Conservation (phyloP, 495 filamentous ascomycete species). For the Cairneyella variabilis region DNA sequence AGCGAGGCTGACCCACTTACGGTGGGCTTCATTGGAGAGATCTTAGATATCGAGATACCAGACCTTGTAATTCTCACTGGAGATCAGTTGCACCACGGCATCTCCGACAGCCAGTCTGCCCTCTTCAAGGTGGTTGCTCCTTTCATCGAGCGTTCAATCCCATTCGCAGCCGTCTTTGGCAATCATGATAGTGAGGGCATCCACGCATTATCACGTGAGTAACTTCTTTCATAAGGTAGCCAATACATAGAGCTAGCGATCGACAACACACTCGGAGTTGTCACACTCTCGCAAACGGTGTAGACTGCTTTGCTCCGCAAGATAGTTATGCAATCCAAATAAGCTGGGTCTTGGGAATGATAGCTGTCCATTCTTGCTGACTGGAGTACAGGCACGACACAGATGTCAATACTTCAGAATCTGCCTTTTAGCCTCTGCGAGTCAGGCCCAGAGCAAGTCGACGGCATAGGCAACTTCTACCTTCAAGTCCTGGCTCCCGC, state of each 20-base stretch:
- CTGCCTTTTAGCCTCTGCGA: constrained; percentile 34
- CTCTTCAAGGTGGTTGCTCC: constrained; percentile 54
- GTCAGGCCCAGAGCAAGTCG: constrained; percentile 32
- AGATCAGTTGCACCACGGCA: constrained; percentile 93
- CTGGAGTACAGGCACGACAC: constrained; percentile 27
- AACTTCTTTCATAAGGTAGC: constrained; percentile 42
- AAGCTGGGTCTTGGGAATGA: constrained; percentile 8
- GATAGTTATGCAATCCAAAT: constrained; percentile 21
- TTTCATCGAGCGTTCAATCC: constrained; percentile 80
- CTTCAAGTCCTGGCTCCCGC: constrained; percentile 32
- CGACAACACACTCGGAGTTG: constrained; percentile 77
- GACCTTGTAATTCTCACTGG: constrained; percentile 90
- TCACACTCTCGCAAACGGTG: constrained; percentile 25
- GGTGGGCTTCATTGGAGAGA: constrained; percentile 74
- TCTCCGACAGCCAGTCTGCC: constrained; percentile 39
- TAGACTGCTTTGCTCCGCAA: constrained; percentile 15
- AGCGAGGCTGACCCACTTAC: constrained; percentile 88
- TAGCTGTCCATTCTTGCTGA: constrained; percentile 25
- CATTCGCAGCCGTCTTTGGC: constrained; percentile 91
- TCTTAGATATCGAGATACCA: constrained; percentile 87
- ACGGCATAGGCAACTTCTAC: constrained; percentile 38
- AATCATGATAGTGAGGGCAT: constrained; percentile 94
- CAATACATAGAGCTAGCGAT: constrained; percentile 34
- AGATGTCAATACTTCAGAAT: constrained; percentile 31
- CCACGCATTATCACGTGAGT: constrained; percentile 59